Evolutionary conservation across 1,284 basidiomycete genomes (phyloP).

Genomic region (Thelephora terrestris): DNA sequence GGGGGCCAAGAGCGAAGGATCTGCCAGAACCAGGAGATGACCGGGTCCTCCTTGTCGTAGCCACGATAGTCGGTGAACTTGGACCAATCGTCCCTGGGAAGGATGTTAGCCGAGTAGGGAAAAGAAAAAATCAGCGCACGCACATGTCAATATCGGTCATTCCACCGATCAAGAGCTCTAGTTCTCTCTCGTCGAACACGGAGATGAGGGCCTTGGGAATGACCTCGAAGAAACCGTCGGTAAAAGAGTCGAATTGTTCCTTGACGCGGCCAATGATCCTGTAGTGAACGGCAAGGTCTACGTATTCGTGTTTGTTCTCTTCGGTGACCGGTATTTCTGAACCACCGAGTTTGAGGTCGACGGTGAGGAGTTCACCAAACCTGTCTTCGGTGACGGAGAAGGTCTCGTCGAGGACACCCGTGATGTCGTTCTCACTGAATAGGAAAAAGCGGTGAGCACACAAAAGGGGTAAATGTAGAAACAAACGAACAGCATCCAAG

Average conservation of each 20-base stretch:
- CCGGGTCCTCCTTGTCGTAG: constrained; percentile 71
- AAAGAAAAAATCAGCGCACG: constrained; percentile 19
- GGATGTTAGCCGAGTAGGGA: constrained; percentile 1
- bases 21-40: constrained; percentile 98
- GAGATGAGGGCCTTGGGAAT: constrained; percentile 91
- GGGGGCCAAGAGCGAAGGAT: constrained; percentile 88
- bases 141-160: constrained; percentile 94
- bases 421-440: constrained; percentile 79
- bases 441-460: constrained; percentile 9
- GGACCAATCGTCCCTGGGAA: constrained; percentile 58
- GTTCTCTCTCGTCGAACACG: constrained; percentile 91
- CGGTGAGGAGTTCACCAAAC: constrained; percentile 88
- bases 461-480: not conserved
- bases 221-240: constrained; percentile 90
- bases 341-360: constrained; percentile 80
- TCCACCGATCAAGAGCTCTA: constrained; percentile 88
- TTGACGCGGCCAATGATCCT: constrained; percentile 86
- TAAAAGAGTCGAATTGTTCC: constrained; percentile 94
- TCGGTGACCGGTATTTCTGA: constrained; percentile 77
- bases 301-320: constrained; percentile 94
- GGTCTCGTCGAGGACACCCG: constrained; percentile 83
- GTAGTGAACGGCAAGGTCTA: constrained; percentile 84
- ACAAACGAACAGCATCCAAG: constrained; percentile 78
- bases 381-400: constrained; percentile 89
- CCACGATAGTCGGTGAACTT: constrained; percentile 71